Evolutionary conservation across 2,329 filamentous ascomycete genomes (phyloP).

Genomic region (Alternaria atra): DNA sequence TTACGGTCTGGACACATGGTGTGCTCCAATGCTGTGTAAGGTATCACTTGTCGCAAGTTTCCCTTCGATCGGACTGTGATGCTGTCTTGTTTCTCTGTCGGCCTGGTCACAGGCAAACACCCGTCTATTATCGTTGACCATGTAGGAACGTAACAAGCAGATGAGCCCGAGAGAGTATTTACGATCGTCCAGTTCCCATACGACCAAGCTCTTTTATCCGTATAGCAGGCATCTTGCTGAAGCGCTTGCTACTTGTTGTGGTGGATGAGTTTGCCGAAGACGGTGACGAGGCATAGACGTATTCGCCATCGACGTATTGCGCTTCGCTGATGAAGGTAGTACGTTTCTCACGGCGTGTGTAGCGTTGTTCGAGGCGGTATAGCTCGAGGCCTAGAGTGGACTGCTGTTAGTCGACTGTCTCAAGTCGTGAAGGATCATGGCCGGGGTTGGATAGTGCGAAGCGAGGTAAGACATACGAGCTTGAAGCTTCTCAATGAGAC

Average conservation of each 20-base stretch:
- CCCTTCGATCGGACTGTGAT: not conserved
- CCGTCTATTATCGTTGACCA: not conserved
- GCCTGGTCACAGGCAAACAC: not conserved
- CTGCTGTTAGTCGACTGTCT: conserved; percentile 13
- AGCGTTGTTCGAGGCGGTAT: conserved; percentile 93
- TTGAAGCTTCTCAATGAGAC: conserved; percentile 53
- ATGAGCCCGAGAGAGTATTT: not conserved
- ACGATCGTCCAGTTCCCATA: conserved; percentile 38
- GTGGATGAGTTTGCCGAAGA: conserved; percentile 42
- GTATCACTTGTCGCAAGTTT: not conserved
- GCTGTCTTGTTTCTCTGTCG: not conserved
- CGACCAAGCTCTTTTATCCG: conserved; percentile 45
- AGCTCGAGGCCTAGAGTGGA: conserved; percentile 75
- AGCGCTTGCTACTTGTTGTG: conserved; percentile 39
- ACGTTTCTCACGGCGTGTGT: conserved; percentile 89
- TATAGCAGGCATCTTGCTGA: conserved; percentile 48
- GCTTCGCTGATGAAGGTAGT: conserved; percentile 89
- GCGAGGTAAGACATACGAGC: conserved; percentile 43
- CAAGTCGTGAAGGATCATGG: conserved; percentile 8
- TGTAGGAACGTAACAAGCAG: not conserved
- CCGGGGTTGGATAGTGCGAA: conserved; percentile 9
- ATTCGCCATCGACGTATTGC: conserved; percentile 94
- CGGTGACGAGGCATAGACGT: conserved; percentile 71
- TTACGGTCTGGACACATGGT: not conserved
- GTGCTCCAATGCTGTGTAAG: not conserved